Evolutionary conservation across 441 rosid genomes (phyloP), one percentile per base, ranked within the genome.

Genomic region (Gossypium gossypioides): DNA sequence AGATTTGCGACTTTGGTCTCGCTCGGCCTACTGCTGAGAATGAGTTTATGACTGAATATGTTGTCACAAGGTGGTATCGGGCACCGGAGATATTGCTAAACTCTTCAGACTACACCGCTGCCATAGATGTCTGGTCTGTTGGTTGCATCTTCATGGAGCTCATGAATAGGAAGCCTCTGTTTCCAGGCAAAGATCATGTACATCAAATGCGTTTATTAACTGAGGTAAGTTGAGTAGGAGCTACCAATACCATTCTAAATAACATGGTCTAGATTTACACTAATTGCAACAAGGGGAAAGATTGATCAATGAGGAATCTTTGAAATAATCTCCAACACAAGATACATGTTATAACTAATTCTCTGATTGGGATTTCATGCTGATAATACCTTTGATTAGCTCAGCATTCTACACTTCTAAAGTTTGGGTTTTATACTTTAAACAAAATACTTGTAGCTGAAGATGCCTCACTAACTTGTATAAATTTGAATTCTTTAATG

Each of bases 51-150:
- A 95, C 99, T 0, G 99, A 95, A 74, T 95, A 95, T 82, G 99
- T 95, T 63, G 99, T 95, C 22, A 95, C 99, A 0, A 86, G 98
- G 80, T 92, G 99, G 99, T 91, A 91, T 59, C 79, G 97, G 74
- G 96, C 97, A 46, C 96, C 96, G 3, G 97, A 91, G 82, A 80
- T 91, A 34, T 69, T 91, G 73, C 83, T 91, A 67, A 91, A 91
- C 85, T 89, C 91, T 21, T 85, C 96, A 0, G 96, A 89, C 29
- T 91, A 91, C 76, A 91, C 91, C 24, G 89, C 91, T 21, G 87
- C 97, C 29, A 91, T 91, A 8, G 97, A 91, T 82, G 97, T 91
- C 60, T 91, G 97, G 97, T 91, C 97, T 73, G 96, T 91, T 16
- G 96, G 97, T 72, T 91, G 97, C 81, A 83, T 91, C 74, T 91